Evolutionary conservation across 129 eudicot genomes (phyloP).

Genomic region (Dittrichia graveolens): DNA sequence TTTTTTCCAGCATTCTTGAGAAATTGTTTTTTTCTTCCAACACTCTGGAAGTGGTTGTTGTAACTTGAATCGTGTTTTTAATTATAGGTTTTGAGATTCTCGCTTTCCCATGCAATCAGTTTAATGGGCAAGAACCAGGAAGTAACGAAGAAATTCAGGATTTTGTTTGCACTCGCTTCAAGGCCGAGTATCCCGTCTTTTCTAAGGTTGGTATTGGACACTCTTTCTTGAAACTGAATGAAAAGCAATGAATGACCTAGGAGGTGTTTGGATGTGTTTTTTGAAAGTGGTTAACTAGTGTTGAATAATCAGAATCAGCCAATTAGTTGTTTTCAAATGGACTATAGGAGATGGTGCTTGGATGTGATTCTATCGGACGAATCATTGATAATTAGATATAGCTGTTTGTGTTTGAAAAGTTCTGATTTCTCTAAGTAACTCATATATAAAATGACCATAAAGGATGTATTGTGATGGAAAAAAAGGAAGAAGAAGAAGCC

Average conservation of each 20-base stretch:
- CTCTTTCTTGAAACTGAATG: not conserved
- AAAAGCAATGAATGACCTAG: not conserved
- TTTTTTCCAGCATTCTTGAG: not conserved
- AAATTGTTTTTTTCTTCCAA: not conserved
- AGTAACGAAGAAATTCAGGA: constrained; percentile 76
- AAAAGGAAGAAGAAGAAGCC: too few relatives aligned
- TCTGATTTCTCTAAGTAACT: too few relatives aligned
- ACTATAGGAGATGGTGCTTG: too few relatives aligned
- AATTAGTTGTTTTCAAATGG: not conserved
- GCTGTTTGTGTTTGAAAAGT: too few relatives aligned
- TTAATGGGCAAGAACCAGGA: constrained; percentile 94
- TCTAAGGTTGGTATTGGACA: constrained; percentile 54
- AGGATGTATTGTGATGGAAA: too few relatives aligned
- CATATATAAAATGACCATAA: too few relatives aligned
- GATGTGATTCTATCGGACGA: too few relatives aligned
- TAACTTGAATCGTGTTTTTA: not conserved
- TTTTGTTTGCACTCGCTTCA: constrained; percentile 94
- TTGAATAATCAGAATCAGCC: not conserved
- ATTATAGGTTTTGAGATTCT: constrained; percentile 82
- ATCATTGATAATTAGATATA: too few relatives aligned
- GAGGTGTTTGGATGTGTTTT: not conserved
- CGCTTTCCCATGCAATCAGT: constrained; percentile 95
- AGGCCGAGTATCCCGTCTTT: constrained; percentile 88
- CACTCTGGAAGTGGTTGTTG: not conserved
- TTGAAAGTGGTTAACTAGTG: not conserved